phyloP scores from a whole-genome alignment of 768 basidiomycete species.

The Suillus placidus region DNA sequence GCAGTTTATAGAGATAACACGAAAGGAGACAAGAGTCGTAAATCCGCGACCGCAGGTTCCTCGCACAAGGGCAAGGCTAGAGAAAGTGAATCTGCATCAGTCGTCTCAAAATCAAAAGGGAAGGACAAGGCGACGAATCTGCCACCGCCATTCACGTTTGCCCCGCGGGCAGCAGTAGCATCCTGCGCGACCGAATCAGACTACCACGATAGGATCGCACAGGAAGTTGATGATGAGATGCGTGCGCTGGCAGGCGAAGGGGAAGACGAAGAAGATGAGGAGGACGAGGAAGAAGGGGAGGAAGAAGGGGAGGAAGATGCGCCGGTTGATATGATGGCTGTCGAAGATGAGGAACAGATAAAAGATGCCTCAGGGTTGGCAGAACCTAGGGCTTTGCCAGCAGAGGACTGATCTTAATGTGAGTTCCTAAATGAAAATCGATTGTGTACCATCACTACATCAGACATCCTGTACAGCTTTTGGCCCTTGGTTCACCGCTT shows the following conservation, averaged over 20 bases:
- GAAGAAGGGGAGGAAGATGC: conserved; percentile 45
- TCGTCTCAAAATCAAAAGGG: conserved; percentile 29
- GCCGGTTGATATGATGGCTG: conserved; percentile 42
- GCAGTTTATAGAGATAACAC: conserved; percentile 66
- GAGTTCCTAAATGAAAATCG: neutral
- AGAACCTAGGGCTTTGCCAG: neutral
- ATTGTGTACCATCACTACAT: neutral
- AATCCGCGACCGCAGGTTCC: conserved; percentile 26
- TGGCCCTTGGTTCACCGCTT: neutral
- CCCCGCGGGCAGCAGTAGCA: conserved; percentile 33
- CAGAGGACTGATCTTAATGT: neutral
- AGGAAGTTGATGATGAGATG: conserved; percentile 31
- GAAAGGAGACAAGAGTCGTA: conserved; percentile 60
- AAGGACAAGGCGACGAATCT: conserved; percentile 33
- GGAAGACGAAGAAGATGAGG: conserved; percentile 32
- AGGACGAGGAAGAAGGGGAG: conserved; percentile 30
- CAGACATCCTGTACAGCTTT: neutral
- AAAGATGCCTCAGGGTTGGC: conserved; percentile 34
- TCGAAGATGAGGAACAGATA: conserved; percentile 48
- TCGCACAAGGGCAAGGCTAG: conserved; percentile 34
- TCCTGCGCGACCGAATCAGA: conserved; percentile 29
- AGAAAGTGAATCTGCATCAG: conserved; percentile 35
- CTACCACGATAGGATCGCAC: conserved; percentile 25
- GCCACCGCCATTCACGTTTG: conserved; percentile 32
- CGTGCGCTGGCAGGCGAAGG: conserved; percentile 38